Conservation (phyloP, 129 eudicot species). For the Apium graveolens region DNA sequence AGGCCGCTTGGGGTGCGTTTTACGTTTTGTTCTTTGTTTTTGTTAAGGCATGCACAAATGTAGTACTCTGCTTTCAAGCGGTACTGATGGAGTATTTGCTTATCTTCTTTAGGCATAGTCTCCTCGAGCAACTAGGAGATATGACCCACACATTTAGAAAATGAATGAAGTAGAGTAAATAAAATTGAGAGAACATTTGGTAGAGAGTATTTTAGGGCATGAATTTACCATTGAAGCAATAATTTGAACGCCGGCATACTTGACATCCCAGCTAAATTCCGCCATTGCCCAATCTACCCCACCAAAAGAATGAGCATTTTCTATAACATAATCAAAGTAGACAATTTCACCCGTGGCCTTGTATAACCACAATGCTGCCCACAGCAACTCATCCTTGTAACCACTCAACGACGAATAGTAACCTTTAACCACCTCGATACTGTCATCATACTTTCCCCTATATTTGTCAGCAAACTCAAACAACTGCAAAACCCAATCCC, state of each 20-base stretch:
- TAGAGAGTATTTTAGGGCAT: neutral
- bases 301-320: slow-evolving; percentile 31
- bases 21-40: slow-evolving; percentile 43
- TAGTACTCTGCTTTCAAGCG: slow-evolving; percentile 59
- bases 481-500: neutral
- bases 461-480: slow-evolving; percentile 65
- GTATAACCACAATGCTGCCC: slow-evolving; percentile 86
- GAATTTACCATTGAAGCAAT: slow-evolving; percentile 55
- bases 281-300: slow-evolving; percentile 3
- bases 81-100: slow-evolving; percentile 35
- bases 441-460: slow-evolving; percentile 73
- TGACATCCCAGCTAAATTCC: slow-evolving; percentile 9
- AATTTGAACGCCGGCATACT: slow-evolving; percentile 31
- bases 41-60: slow-evolving; percentile 57
- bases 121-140: slow-evolving; percentile 35
- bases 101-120: slow-evolving; percentile 34
- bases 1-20: slow-evolving; percentile 58
- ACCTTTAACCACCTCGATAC: slow-evolving; percentile 41
- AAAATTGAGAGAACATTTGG: neutral
- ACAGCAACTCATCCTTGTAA: slow-evolving; percentile 65
- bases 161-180: neutral
- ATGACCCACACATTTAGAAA: neutral
- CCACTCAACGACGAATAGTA: slow-evolving; percentile 83
- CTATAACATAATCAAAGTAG: slow-evolving; percentile 43
- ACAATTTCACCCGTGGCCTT: slow-evolving; percentile 54